These are phyloP conservation scores for Apiotrichum siamense DNA, from an alignment of 1,284 basidiomycete genomes.

Conservation along the genomic window DNA sequence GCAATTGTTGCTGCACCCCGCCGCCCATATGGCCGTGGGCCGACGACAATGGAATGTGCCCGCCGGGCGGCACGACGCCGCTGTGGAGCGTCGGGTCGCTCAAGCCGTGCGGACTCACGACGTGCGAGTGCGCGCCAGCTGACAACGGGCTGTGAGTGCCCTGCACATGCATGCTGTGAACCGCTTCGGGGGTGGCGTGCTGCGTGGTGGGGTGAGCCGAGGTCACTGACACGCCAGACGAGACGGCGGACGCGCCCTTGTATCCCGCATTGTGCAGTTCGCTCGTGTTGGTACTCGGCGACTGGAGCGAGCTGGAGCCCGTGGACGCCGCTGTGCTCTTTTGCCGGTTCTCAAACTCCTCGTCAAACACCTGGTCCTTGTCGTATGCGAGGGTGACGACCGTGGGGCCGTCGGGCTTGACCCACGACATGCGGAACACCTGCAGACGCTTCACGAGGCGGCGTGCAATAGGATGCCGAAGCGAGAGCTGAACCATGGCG, in stretches of 20 bases:
- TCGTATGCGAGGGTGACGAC: background rate
- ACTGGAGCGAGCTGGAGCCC: background rate
- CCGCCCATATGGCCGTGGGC: too few species aligned
- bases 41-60: too few species aligned
- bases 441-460: slow-evolving; percentile 31
- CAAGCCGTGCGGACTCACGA: too few species aligned
- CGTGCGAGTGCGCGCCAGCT: too few species aligned
- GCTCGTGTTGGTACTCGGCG: background rate
- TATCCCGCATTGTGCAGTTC: background rate
- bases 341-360: slow-evolving; percentile 1
- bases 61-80: too few species aligned
- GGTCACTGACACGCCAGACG: too few species aligned
- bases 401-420: background rate
- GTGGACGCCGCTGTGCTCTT: background rate
- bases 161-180: too few species aligned
- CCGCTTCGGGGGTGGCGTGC: too few species aligned
- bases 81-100: too few species aligned
- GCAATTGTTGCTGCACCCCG: too few species aligned
- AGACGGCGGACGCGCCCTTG: background rate
- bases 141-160: too few species aligned
- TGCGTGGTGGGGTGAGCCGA: too few species aligned
- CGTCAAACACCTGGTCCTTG: slow-evolving; percentile 3
- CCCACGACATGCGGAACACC: slow-evolving; percentile 1
- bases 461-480: slow-evolving; percentile 29
- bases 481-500: slow-evolving; percentile 25